Base-by-base conservation (phyloP, 2,329 filamentous ascomycete genomes). In the Venturia aucupariae region DNA sequence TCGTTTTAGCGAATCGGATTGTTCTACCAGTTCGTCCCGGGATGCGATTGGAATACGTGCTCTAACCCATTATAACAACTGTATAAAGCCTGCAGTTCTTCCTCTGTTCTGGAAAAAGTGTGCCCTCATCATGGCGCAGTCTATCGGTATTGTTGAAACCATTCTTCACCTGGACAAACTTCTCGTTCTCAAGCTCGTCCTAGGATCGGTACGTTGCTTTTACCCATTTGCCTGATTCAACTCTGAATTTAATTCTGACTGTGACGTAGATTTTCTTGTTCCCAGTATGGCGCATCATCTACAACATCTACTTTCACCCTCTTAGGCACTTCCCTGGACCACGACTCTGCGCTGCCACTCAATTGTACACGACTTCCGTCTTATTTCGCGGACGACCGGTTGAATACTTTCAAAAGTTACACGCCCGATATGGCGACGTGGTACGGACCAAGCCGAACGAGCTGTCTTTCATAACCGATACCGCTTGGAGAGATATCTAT, bases 391-490 rank as follows among this genome's bases (percentile, higher is more conserved):
- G 62, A 8, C 48, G 22, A 19, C 39, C 27, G 3, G 10, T 39
- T 8, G 11, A 24, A 17, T 32, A 48, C 51, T 5, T 41, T 10
- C 2, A 41, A 32, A 22, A 5, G 0, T 15, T 65, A 15, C 64
- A 65, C 27, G 61, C 42, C 4, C 67, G 70, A 46, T 79, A 80
- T 67, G 80, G 80, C 4, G 72, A 73, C 0, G 75, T 82, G 1
- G 79, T 82, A 8, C 77, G 81, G 7, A 71, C 80, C 54, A 75
- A 74, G 3, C 80, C 81, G 2, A 73, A 79, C 64, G 79, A 82
- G 68, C 73, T 83, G 1, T 76, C 78, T 1, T 82, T 80, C 68
- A 75, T 71, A 54, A 69, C 73, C 27, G 68, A 72, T 4, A 65
- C 72, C 1, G 72, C 72, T 1, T 82, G 78, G 74, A 74, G 75